Conservation (phyloP, 1,284 basidiomycete genomes). For the Cutaneotrichosporon mucoides region DNA sequence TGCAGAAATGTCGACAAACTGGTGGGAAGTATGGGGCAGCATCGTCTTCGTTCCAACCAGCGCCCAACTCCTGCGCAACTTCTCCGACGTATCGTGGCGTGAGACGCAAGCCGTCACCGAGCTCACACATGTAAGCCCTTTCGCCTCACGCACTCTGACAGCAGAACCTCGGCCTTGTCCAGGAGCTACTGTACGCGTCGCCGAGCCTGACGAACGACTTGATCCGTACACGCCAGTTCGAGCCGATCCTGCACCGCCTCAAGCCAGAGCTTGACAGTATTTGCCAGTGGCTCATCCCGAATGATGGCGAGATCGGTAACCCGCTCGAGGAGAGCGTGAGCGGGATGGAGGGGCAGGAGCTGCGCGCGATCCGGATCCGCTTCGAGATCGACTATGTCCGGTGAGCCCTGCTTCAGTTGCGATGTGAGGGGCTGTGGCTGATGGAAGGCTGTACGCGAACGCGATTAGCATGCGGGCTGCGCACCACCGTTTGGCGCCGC, state of each 20-base stretch:
- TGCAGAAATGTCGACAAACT: constrained; percentile 22
- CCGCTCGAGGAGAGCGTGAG: neutral
- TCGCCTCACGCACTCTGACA: neutral
- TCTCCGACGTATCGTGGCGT: neutral
- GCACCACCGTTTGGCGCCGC: constrained; percentile 5
- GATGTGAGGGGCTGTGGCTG: no score
- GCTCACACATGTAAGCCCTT: constrained; percentile 6
- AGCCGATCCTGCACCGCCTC: constrained; percentile 19
- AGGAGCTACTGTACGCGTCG: constrained; percentile 15
- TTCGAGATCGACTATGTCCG: constrained; percentile 24
- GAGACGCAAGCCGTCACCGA: neutral
- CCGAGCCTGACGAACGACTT: constrained; percentile 20
- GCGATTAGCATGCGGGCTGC: constrained; percentile 22
- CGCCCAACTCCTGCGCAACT: neutral
- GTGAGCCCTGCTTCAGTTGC: neutral
- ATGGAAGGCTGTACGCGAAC: constrained; percentile 21
- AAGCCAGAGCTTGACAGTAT: constrained; percentile 24
- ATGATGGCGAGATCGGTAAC: neutral
- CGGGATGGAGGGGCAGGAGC: constrained; percentile 1
- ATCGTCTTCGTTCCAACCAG: neutral
- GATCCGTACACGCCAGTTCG: constrained; percentile 21
- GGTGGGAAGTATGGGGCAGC: constrained; percentile 16
- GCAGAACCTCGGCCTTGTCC: constrained; percentile 6
- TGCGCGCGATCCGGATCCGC: constrained; percentile 19
- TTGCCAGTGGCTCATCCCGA: constrained; percentile 9